phyloP scores from a whole-genome alignment of 768 basidiomycete genomes.

The Boletus subcaerulescens region DNA sequence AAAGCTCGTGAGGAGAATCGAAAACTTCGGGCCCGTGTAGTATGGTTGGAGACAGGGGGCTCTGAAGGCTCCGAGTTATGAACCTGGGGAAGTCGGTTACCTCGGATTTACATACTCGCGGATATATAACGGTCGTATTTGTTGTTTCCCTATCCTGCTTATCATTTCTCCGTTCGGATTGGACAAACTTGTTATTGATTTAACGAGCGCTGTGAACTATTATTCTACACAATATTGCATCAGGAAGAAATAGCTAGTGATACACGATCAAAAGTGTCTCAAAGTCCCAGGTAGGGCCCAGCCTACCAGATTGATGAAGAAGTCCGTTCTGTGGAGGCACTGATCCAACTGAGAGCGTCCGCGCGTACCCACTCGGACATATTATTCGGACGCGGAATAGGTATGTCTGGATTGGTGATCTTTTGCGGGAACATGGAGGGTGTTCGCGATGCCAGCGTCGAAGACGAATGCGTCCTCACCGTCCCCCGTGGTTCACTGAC shows the following conservation, averaged over 20 bases:
- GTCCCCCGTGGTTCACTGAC: slow-evolving; percentile 29
- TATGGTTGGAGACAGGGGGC: slow-evolving; percentile 33
- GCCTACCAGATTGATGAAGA: slow-evolving; percentile 2
- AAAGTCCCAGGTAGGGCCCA: slow-evolving; percentile 1
- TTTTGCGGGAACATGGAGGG: slow-evolving; percentile 38
- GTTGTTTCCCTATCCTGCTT: slow-evolving; percentile 10
- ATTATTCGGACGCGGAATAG: slow-evolving; percentile 49
- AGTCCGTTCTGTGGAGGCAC: slow-evolving; percentile 18
- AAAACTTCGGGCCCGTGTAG: slow-evolving; percentile 43
- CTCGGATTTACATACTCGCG: slow-evolving; percentile 10
- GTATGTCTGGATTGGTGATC: slow-evolving; percentile 48
- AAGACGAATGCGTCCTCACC: slow-evolving; percentile 18
- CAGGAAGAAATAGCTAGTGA: slow-evolving; percentile 9
- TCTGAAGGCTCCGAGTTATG: slow-evolving; percentile 33
- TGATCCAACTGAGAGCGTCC: slow-evolving; percentile 32
- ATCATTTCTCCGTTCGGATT: slow-evolving; percentile 9
- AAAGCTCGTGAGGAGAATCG: slow-evolving; percentile 52
- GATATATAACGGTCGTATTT: slow-evolving; percentile 6
- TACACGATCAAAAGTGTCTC: slow-evolving; percentile 5
- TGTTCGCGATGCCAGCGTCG: slow-evolving; percentile 13
- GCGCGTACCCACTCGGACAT: slow-evolving; percentile 54
- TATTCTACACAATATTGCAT: neutral
- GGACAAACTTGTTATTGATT: slow-evolving; percentile 5
- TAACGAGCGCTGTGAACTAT: neutral
- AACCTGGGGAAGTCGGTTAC: slow-evolving; percentile 15